phyloP scores from a whole-genome alignment of 495 filamentous ascomycete species.

The Tetracladium marchalianum region DNA sequence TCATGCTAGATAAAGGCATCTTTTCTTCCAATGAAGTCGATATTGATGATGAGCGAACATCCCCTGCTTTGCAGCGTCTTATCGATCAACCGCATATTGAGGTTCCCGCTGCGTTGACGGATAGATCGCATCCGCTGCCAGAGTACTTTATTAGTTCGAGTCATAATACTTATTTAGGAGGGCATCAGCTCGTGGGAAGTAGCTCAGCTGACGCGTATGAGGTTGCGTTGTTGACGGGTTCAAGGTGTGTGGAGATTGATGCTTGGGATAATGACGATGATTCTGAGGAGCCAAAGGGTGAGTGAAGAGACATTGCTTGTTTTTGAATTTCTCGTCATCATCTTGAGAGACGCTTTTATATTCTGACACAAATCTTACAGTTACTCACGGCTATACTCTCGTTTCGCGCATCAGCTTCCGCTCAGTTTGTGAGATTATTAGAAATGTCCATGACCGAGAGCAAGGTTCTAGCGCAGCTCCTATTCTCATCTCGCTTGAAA shows the following conservation, averaged over 20 bases:
- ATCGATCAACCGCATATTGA: conserved; percentile 34
- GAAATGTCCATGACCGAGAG: conserved; percentile 37
- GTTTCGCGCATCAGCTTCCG: conserved; percentile 45
- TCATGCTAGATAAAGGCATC: conserved; percentile 29
- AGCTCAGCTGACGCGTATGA: conserved; percentile 39
- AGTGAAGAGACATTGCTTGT: no score
- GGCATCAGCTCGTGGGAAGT: conserved; percentile 40
- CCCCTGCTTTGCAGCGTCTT: conserved; percentile 24
- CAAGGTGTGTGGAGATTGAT: conserved; percentile 48
- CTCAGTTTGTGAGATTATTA: conserved; percentile 39
- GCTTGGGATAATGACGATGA: conserved; percentile 43
- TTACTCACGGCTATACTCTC: conserved; percentile 46
- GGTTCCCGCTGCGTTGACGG: conserved; percentile 30
- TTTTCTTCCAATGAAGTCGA: conserved; percentile 25
- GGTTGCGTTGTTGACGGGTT: conserved; percentile 35
- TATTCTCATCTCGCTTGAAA: conserved; percentile 43
- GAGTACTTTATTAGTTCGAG: conserved; percentile 45
- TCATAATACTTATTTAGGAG: conserved; percentile 43
- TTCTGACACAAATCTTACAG: conserved; percentile 8
- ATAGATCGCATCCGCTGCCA: conserved; percentile 35
- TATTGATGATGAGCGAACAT: conserved; percentile 20
- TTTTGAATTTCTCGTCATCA: no score
- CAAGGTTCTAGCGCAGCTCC: conserved; percentile 32
- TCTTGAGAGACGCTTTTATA: no score
- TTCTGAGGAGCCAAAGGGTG: conserved; percentile 33